Conservation (phyloP, 495 filamentous ascomycete species). For the Neurospora pannonica region DNA sequence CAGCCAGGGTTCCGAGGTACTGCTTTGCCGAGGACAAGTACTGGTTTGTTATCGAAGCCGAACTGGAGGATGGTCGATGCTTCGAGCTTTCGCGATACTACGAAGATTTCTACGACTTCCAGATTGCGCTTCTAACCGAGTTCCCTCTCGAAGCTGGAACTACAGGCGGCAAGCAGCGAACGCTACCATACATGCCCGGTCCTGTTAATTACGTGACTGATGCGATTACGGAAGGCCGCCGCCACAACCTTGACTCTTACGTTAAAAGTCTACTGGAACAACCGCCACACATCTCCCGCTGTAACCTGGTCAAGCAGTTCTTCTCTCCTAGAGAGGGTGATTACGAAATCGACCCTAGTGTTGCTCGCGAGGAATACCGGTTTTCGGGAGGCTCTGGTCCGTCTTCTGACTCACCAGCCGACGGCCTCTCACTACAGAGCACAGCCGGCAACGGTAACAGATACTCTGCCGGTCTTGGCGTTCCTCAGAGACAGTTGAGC, state of each 20-base stretch:
- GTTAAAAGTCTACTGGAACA: slow-evolving; percentile 83
- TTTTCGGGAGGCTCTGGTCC: slow-evolving; percentile 63
- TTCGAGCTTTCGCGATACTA: slow-evolving; percentile 94
- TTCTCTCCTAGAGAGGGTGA: slow-evolving; percentile 86
- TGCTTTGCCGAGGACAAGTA: slow-evolving; percentile 97
- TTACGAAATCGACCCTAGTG: slow-evolving; percentile 74
- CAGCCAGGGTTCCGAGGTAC: slow-evolving; percentile 82
- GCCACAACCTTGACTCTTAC: slow-evolving; percentile 87
- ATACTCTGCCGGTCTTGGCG: slow-evolving; percentile 45
- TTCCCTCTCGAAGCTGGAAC: slow-evolving; percentile 90
- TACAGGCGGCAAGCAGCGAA: slow-evolving; percentile 63
- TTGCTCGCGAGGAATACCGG: slow-evolving; percentile 57
- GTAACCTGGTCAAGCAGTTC: slow-evolving; percentile 74
- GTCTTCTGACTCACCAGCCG: slow-evolving; percentile 50
- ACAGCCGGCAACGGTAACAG: slow-evolving; percentile 49
- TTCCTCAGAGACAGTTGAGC: slow-evolving; percentile 45
- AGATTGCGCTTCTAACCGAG: slow-evolving; percentile 87
- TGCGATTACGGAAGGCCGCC: slow-evolving; percentile 85
- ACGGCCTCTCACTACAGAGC: slow-evolving; percentile 61
- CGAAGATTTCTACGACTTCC: slow-evolving; percentile 98
- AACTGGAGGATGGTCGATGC: slow-evolving; percentile 80
- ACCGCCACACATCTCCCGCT: slow-evolving; percentile 72
- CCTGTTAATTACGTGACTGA: slow-evolving; percentile 97
- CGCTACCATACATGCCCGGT: slow-evolving; percentile 96
- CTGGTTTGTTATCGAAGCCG: slow-evolving; percentile 93